Evolutionary conservation across 768 basidiomycete genomes (phyloP).

Genomic region (Polyporus arcularius): DNA sequence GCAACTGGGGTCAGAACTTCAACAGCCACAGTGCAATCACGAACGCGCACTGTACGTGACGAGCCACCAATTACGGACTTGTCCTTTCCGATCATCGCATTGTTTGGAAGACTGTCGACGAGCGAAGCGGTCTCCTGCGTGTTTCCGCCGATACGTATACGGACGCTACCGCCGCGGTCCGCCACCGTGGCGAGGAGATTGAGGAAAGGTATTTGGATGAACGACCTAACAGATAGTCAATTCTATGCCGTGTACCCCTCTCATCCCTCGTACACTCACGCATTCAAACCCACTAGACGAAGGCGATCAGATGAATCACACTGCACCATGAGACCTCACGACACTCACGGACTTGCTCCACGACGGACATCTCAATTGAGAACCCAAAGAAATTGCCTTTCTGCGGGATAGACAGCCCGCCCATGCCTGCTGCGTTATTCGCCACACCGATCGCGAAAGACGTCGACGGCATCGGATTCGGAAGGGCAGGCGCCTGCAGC

Average conservation of each 20-base stretch:
- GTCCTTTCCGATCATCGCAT: conserved; percentile 53
- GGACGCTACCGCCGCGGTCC: conserved; percentile 60
- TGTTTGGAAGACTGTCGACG: conserved; percentile 50
- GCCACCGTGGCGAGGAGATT: conserved; percentile 77
- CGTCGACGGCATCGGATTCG: conserved; percentile 24
- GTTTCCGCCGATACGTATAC: conserved; percentile 79
- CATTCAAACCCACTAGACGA: conserved; percentile 51
- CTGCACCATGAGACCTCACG: background rate
- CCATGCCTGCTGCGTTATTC: conserved; percentile 8
- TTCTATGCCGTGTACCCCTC: background rate
- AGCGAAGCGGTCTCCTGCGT: conserved; percentile 67
- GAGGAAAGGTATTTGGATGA: conserved; percentile 65
- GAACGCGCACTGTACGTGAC: background rate
- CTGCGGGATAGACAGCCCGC: conserved; percentile 42
- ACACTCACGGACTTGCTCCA: conserved; percentile 61
- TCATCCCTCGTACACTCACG: conserved; percentile 34
- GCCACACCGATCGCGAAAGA: conserved; percentile 24
- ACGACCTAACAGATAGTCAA: conserved; percentile 38
- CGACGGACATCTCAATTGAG: conserved; percentile 75
- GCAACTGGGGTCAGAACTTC: conserved; percentile 27
- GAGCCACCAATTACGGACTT: conserved; percentile 8
- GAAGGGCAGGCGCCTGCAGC: conserved; percentile 32
- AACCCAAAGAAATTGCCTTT: conserved; percentile 71
- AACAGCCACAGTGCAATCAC: background rate
- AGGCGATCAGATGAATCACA: background rate